phyloP scores from a whole-genome alignment of 176 grass and related monocot genomes.

The Juncus inflexus region DNA sequence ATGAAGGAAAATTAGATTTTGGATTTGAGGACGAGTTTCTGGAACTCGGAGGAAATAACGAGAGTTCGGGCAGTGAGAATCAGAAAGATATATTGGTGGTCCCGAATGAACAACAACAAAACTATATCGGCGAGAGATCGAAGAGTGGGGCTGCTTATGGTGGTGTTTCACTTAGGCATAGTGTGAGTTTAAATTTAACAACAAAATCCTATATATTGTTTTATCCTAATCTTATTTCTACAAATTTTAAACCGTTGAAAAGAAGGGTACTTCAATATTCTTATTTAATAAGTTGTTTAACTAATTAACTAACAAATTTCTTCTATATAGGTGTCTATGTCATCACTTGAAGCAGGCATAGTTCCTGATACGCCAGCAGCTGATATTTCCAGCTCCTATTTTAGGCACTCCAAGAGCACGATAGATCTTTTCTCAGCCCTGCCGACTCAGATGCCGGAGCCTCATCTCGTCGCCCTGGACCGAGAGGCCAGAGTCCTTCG shows the following conservation, averaged over 20 bases:
- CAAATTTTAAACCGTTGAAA: background rate
- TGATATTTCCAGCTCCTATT: conserved; percentile 27
- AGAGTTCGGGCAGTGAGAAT: conserved; percentile 7
- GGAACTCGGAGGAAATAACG: conserved; percentile 12
- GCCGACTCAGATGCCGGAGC: conserved; percentile 21
- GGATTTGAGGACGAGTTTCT: conserved; percentile 26
- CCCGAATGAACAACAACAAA: conserved; percentile 13
- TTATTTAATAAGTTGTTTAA: background rate
- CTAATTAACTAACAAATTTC: conserved; percentile 11
- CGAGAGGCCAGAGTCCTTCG: conserved; percentile 36
- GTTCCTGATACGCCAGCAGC: conserved; percentile 21
- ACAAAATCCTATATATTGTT: background rate
- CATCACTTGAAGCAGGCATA: conserved; percentile 35
- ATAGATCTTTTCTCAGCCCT: conserved; percentile 34
- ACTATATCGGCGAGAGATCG: conserved; percentile 5
- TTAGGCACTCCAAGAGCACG: conserved; percentile 26
- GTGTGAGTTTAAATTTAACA: conserved; percentile 16
- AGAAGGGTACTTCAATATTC: background rate
- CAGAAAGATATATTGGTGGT: conserved; percentile 29
- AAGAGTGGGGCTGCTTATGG: conserved; percentile 18
- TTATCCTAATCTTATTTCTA: background rate
- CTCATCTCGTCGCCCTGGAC: conserved; percentile 31
- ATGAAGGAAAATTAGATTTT: conserved; percentile 19
- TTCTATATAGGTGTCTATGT: conserved; percentile 30
- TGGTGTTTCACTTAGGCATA: conserved; percentile 22